These are phyloP conservation scores for Daldinia vernicosa DNA, from an alignment of 495 filamentous ascomycete species.

Conservation along the genomic window DNA sequence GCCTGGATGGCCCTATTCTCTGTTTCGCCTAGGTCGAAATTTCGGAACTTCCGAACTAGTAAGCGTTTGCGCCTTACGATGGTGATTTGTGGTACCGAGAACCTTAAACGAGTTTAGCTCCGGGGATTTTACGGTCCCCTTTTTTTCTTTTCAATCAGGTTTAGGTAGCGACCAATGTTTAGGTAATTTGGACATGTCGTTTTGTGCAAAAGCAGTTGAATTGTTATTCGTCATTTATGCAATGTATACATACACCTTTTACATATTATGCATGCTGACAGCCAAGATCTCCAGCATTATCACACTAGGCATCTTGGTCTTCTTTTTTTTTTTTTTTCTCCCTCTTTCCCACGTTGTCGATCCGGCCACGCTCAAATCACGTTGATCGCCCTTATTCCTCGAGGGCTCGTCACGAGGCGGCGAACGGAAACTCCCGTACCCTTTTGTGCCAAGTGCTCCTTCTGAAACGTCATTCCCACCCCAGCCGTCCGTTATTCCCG, in stretches of 20 bases:
- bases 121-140: slow-evolving; percentile 15
- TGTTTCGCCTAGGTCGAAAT: slow-evolving; percentile 21
- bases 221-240: not conserved
- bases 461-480: slow-evolving; percentile 7
- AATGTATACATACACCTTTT: not conserved
- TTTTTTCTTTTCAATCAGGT: not conserved
- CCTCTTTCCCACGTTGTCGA: slow-evolving; percentile 1
- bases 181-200: too few relatives aligned
- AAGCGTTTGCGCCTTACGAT: slow-evolving; percentile 5
- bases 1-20: slow-evolving; percentile 29
- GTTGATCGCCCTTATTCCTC: slow-evolving; percentile 3
- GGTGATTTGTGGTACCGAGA: slow-evolving; percentile 26
- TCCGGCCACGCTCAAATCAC: slow-evolving; percentile 4
- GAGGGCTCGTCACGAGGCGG: not conserved
- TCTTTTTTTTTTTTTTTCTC: not conserved
- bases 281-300: not conserved
- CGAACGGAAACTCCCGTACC: slow-evolving; percentile 8
- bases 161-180: too few relatives aligned
- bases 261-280: not conserved
- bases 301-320: not conserved
- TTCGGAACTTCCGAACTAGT: slow-evolving; percentile 22
- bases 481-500: not conserved
- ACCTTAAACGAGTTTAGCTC: slow-evolving; percentile 9
- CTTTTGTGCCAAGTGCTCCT: not conserved
- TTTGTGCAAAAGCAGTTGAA: too few relatives aligned